Conservation (phyloP, 1,284 basidiomycete genomes). For the Austroboletus rostrupii region DNA sequence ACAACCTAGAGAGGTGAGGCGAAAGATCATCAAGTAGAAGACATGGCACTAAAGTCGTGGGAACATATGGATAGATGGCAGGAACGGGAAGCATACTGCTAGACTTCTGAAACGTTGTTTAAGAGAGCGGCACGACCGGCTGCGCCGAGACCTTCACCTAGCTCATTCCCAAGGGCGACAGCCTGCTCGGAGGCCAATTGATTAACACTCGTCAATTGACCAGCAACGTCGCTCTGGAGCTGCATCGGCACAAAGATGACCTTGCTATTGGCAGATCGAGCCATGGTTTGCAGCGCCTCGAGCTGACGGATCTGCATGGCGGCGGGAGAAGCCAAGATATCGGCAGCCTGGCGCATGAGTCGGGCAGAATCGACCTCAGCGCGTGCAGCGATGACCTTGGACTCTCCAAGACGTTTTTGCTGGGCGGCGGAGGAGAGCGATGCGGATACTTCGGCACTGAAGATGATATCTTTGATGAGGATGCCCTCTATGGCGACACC, state of each 20-base stretch:
- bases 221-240: slow-evolving; percentile 67
- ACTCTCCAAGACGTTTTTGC: slow-evolving; percentile 92
- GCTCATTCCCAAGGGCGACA: slow-evolving; percentile 38
- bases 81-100: not conserved
- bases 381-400: slow-evolving; percentile 92
- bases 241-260: slow-evolving; percentile 95
- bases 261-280: slow-evolving; percentile 76
- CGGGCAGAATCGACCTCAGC: slow-evolving; percentile 94
- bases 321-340: slow-evolving; percentile 88
- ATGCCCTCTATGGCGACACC: slow-evolving; percentile 94
- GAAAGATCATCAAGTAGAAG: not conserved
- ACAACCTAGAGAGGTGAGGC: slow-evolving; percentile 15
- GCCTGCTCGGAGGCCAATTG: slow-evolving; percentile 36
- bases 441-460: slow-evolving; percentile 87
- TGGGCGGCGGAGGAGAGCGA: slow-evolving; percentile 91
- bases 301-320: slow-evolving; percentile 97
- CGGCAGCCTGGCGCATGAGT: slow-evolving; percentile 91
- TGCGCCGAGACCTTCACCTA: slow-evolving; percentile 40
- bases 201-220: slow-evolving; percentile 38
- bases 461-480: slow-evolving; percentile 92
- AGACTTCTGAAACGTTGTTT: slow-evolving; percentile 46
- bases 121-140: slow-evolving; percentile 52
- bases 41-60: not conserved
- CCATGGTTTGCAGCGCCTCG: slow-evolving; percentile 76
- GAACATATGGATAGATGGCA: not conserved